These are phyloP conservation scores for Nidula microcarpa DNA, from an alignment of 768 basidiomycete genomes.

Conservation along the genomic window DNA sequence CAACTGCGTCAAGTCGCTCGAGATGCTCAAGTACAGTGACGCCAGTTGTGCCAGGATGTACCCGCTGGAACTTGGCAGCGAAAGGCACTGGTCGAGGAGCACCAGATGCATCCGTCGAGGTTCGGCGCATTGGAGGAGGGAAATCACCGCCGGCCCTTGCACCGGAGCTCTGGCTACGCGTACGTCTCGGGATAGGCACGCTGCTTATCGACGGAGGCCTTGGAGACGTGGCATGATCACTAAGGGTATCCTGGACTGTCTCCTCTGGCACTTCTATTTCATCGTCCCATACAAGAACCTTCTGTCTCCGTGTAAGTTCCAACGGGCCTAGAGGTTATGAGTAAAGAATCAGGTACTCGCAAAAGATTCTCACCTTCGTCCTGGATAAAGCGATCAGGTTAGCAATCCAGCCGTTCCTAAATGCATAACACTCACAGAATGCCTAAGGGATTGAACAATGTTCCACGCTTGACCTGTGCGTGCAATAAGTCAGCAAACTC, in stretches of 20 bases:
- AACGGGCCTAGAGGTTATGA: conserved; percentile 61
- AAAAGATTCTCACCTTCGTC: conserved; percentile 59
- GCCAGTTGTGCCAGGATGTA: conserved; percentile 84
- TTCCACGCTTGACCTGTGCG: conserved; percentile 77
- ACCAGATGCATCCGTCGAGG: conserved; percentile 61
- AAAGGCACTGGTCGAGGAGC: conserved; percentile 76
- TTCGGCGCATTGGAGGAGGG: conserved; percentile 66
- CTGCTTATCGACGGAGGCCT: conserved; percentile 53
- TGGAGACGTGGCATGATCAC: conserved; percentile 47
- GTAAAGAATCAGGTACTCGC: background rate
- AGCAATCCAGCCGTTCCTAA: conserved; percentile 1
- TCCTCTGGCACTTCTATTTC: conserved; percentile 73
- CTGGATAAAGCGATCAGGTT: conserved; percentile 28
- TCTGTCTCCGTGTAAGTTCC: conserved; percentile 81
- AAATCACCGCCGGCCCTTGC: conserved; percentile 72
- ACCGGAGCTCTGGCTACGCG: conserved; percentile 61
- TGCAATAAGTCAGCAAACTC: background rate
- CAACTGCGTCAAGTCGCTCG: conserved; percentile 80
- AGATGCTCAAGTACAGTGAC: conserved; percentile 83
- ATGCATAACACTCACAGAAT: conserved; percentile 48
- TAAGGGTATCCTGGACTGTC: conserved; percentile 27
- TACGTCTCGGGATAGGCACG: conserved; percentile 51
- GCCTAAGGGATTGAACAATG: conserved; percentile 79
- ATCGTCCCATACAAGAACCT: conserved; percentile 83
- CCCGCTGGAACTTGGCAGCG: conserved; percentile 77